Evolutionary conservation across 2,329 filamentous ascomycete genomes (phyloP).

Genomic region (Venturia oleaginea): DNA sequence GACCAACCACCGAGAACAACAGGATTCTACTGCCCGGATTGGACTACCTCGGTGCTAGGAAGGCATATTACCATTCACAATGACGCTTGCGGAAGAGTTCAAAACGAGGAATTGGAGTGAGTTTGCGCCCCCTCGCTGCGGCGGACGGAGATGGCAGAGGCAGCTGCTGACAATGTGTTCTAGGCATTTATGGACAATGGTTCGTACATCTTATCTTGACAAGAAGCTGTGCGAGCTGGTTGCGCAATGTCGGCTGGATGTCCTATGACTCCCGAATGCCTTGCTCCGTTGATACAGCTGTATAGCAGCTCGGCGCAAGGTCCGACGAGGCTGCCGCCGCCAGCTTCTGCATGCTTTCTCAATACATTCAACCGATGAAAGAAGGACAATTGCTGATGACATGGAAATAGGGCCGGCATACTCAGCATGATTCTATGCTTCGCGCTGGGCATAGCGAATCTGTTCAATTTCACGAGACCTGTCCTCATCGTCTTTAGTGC

Average conservation of each 20-base stretch:
- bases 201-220: constrained; percentile 31
- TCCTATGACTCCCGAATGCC: neutral
- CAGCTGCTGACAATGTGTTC: constrained; percentile 24
- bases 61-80: constrained; percentile 22
- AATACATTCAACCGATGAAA: neutral
- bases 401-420: constrained; percentile 40
- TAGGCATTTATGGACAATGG: constrained; percentile 63
- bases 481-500: constrained; percentile 53
- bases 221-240: neutral
- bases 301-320: neutral
- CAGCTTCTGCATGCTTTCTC: neutral
- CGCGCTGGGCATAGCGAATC: constrained; percentile 59
- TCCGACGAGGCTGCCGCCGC: neutral
- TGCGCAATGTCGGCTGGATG: neutral
- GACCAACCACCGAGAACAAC: neutral
- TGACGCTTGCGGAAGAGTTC: constrained; percentile 55
- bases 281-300: neutral
- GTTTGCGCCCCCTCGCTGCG: constrained; percentile 21
- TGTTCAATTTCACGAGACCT: constrained; percentile 48
- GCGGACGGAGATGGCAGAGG: constrained; percentile 13
- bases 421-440: constrained; percentile 57
- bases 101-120: constrained; percentile 58
- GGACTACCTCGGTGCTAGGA: neutral
- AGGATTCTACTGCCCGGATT: neutral
- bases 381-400: constrained; percentile 11